Percentiles rank a stretch among this genome's conserved stretches.
Conservation (phyloP, 2,329 filamentous ascomycete species). For the Alternaria ventricosa region DNA sequence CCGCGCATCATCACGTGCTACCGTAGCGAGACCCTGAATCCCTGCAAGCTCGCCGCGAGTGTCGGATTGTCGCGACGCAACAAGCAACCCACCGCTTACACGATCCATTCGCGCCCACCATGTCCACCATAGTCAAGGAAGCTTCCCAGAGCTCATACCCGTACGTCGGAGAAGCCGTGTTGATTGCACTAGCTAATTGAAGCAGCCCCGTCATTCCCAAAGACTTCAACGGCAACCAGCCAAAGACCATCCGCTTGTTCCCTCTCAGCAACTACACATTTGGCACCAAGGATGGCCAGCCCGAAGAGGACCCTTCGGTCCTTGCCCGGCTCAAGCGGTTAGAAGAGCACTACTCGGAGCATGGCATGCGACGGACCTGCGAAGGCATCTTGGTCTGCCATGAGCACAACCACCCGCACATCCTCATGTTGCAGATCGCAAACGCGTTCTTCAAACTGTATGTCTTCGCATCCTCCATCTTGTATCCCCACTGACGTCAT, state of each 20-base stretch:
- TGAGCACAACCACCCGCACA: constrained; percentile 98
- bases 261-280: constrained; percentile 99
- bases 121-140: constrained; percentile 84
- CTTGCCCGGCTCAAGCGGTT: constrained; percentile 89
- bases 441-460: constrained; percentile 98
- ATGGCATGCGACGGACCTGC: constrained; percentile 97
- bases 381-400: constrained; percentile 98
- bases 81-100: constrained; percentile 6
- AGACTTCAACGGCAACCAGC: constrained; percentile 87
- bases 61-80: constrained; percentile 20
- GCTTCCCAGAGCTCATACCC: constrained; percentile 79
- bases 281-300: constrained; percentile 96
- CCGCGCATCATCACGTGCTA: constrained; percentile 12
- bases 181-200: neutral
- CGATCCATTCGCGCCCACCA: constrained; percentile 47
- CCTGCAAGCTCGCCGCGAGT: constrained; percentile 14
- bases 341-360: constrained; percentile 89
- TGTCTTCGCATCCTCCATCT: neutral
- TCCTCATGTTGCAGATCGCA: constrained; percentile 98
- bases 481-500: neutral
- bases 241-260: constrained; percentile 86
- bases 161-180: constrained; percentile 44
- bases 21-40: constrained; percentile 12
- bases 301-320: constrained; percentile 96
- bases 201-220: constrained; percentile 75